phyloP scores from a whole-genome alignment of 495 filamentous ascomycete species.

The Saxophila tyrrhenica region DNA sequence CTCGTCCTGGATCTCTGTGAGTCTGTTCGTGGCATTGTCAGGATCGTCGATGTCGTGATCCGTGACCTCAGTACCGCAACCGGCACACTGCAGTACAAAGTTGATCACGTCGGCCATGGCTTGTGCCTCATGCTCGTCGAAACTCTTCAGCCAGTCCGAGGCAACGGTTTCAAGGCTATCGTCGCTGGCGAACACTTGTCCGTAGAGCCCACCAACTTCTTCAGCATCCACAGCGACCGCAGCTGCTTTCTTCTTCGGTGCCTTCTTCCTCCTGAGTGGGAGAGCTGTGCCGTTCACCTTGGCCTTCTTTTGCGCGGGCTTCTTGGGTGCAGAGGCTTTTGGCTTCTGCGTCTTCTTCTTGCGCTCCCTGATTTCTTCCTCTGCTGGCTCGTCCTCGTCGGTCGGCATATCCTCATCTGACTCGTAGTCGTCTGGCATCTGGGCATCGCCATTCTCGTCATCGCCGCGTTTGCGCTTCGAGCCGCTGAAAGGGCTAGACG shows the following conservation, averaged over 20 bases:
- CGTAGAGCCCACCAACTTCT: conserved; percentile 61
- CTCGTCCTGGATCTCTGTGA: conserved; percentile 69
- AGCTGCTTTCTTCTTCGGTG: conserved; percentile 24
- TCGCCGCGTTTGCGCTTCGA: conserved; percentile 41
- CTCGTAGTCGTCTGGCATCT: conserved; percentile 43
- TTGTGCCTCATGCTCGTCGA: conserved; percentile 51
- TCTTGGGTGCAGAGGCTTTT: conserved; percentile 34
- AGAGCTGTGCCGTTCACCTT: conserved; percentile 28
- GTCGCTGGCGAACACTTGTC: conserved; percentile 69
- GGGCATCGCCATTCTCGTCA: conserved; percentile 37
- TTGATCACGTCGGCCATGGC: conserved; percentile 79
- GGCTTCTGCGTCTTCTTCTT: conserved; percentile 37
- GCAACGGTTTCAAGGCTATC: conserved; percentile 63
- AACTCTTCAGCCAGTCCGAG: conserved; percentile 64
- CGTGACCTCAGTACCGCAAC: conserved; percentile 62
- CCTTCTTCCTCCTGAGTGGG: conserved; percentile 30
- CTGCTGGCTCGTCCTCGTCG: conserved; percentile 41
- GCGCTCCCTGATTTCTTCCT: conserved; percentile 54
- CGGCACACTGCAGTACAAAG: conserved; percentile 72
- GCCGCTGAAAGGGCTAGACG: conserved; percentile 23
- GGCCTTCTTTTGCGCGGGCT: conserved; percentile 60
- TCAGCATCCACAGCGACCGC: conserved; percentile 26
- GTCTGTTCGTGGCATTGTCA: conserved; percentile 58
- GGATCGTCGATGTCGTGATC: conserved; percentile 73
- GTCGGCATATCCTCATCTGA: conserved; percentile 37